Evolutionary conservation across 2,329 filamentous ascomycete genomes (phyloP), one percentile per base, ranked within the genome.

Genomic region (Epichloe uncinata): DNA sequence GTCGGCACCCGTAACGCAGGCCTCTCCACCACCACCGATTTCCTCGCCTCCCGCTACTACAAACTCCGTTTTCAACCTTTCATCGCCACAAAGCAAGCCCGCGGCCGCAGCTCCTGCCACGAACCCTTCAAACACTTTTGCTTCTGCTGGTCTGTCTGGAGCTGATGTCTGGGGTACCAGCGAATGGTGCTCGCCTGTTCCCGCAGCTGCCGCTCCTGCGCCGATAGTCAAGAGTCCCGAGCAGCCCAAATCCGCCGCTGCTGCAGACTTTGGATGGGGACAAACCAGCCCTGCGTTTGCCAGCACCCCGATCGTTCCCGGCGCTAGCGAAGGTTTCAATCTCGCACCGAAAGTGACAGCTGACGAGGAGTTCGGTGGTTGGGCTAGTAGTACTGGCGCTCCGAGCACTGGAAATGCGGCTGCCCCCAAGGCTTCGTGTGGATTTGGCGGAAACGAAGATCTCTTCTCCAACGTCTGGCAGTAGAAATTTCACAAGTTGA

Each of bases 381-480:
- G 91, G 91, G 82, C 87, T 45, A 94, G 87, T 74, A 70, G 83
- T 77, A 60, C 77, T 57, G 58, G 73, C 37, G 69, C 73, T 8
- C 63, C 67, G 1, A 62, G 67, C 34, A 61, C 70, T 18, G 63
- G 63, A 42, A 65, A 64, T 45, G 66, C 66, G 22, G 62, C 67
- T 30, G 60, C 66, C 13, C 74, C 74, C 45, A 78, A 85, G 67
- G 71, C 82, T 35, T 69, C 75, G 26, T 69, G 74, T 20, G 78
- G 78, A 13, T 79, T 83, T 57, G 81, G 78, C 18, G 79, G 75
- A 48, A 82, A 79, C 49, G 91, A 96, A 56, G 91, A 97, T 69
- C 66, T 97, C 60, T 97, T 97, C 68, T 89, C 85, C 34, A 97
- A 97, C 66, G 91, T 97, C 46, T 97, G 91, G 91, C 79, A 89